These are phyloP conservation scores for Mortierella sp. DNA, from an alignment of 371 early-diverging fungal genomes.

Conservation along the genomic window DNA sequence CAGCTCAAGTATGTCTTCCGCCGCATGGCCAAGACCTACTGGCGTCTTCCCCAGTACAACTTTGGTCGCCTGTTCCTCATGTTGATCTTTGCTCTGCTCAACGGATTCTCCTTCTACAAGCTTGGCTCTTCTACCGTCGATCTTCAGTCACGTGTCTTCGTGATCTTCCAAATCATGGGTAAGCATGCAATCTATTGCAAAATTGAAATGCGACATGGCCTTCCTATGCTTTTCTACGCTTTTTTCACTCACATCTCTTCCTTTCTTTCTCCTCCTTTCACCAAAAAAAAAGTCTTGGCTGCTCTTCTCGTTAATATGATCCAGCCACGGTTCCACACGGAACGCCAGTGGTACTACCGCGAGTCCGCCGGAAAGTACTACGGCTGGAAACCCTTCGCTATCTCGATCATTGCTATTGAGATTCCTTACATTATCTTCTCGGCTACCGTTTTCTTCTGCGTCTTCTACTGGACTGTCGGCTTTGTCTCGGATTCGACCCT, in stretches of 20 bases:
- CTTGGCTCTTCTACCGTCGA: constrained; percentile 68
- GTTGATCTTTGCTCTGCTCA: constrained; percentile 69
- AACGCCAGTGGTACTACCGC: constrained; percentile 78
- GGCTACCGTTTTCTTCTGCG: constrained; percentile 70
- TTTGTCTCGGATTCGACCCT: constrained; percentile 65
- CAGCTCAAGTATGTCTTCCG: constrained; percentile 72
- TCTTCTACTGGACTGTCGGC: constrained; percentile 84
- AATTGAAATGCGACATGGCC: too few relatives aligned
- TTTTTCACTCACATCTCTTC: too few relatives aligned
- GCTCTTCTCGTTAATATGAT: constrained; percentile 78
- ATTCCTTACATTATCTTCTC: constrained; percentile 71
- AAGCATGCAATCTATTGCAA: too few relatives aligned
- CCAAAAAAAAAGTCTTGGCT: too few relatives aligned
- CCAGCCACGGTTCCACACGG: constrained; percentile 80
- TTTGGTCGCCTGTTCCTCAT: constrained; percentile 72
- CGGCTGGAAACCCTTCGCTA: constrained; percentile 76
- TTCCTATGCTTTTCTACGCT: too few relatives aligned
- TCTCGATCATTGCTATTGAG: constrained; percentile 71
- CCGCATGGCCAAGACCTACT: constrained; percentile 76
- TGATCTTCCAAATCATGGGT: constrained; percentile 78
- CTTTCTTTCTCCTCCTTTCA: too few relatives aligned
- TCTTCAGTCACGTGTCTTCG: constrained; percentile 80
- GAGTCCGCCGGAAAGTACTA: constrained; percentile 82
- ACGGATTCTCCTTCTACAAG: constrained; percentile 84
- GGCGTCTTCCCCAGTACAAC: constrained; percentile 78